Base-by-base conservation (phyloP, 441 rosid species). In the Lepidium campestre region DNA sequence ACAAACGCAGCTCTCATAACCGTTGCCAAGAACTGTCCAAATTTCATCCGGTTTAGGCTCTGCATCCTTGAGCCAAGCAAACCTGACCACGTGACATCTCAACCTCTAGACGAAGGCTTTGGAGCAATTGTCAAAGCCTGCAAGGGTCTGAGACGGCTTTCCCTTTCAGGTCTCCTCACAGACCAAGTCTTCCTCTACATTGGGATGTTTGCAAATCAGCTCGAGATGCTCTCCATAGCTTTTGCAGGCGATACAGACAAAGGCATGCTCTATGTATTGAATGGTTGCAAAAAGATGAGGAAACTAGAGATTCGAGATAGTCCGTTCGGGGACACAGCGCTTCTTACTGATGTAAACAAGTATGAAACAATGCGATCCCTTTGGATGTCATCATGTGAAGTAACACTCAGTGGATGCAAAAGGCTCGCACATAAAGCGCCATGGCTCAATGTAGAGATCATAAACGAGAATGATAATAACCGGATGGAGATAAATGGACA, bases 291-390 rank as follows among this genome's bases (percentile, higher is more conserved):
- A 71, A 88, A 80, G 60, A 87, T 93, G 62, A 81, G 90, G 46
- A 93, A 93, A 80, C 84, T 93, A 11, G 98, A 93, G 85, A 87
- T 93, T 52, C 71, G 81, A 72, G 97, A 90, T 66, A 4, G 94
- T 82, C 98, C 96, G 54, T 93, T 88, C 1, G 97, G 98, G 29
- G 68, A 93, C 55, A 76, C 53, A 10, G 97, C 98, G 42, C 98
- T 93, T 73, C 82, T 87, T 58, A 72, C 59, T 79, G 97, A 93
- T 75, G 78, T 86, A 81, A 91, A 87, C 53, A 93, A 90, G 96
- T 89, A 90, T 71, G 93, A 83, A 67, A 81, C 96, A 87, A 90
- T 93, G 97, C 97, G 98, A 88, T 93, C 98, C 92, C 98, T 93
- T 90, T 90, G 98, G 98, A 93, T 93, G 98, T 93, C 98, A 70